Evolutionary conservation across 75 land plant genomes (phyloP).

Genomic region (Cunninghamia lanceolata): DNA sequence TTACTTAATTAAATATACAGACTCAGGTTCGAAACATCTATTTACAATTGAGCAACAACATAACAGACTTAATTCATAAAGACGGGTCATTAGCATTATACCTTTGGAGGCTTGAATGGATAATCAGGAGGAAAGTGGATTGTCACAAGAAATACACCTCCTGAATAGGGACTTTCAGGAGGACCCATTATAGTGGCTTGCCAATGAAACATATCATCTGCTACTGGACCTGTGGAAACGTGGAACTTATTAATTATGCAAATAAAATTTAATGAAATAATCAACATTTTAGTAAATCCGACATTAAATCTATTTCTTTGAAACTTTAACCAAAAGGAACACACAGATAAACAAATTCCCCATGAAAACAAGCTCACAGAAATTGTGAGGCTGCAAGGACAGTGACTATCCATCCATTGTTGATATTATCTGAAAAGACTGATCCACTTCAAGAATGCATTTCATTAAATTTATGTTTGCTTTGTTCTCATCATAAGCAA

Average conservation of each 20-base stretch:
- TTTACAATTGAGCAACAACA: background rate
- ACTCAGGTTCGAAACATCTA: background rate
- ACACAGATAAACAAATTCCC: background rate
- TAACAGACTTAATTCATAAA: background rate
- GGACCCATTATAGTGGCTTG: conserved; percentile 61
- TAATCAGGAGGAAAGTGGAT: conserved; percentile 60
- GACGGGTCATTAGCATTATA: background rate
- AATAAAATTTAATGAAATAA: background rate
- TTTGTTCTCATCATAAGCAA: too few species aligned
- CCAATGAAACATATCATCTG: conserved; percentile 51
- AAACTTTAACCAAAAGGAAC: background rate
- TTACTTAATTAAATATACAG: background rate
- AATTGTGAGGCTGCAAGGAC: background rate
- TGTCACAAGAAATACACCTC: conserved; percentile 48
- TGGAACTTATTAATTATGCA: background rate
- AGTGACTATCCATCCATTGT: background rate
- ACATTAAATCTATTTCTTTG: background rate
- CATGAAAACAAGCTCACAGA: background rate
- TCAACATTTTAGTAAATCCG: background rate
- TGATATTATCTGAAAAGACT: background rate
- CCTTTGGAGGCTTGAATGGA: conserved; percentile 53
- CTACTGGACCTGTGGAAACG: conserved; percentile 36
- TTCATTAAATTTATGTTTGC: too few species aligned
- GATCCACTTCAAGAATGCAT: too few species aligned
- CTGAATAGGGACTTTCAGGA: conserved; percentile 37